Base-by-base conservation (phyloP, 2,329 filamentous ascomycete genomes). In the Phyllosticta ampelicida region DNA sequence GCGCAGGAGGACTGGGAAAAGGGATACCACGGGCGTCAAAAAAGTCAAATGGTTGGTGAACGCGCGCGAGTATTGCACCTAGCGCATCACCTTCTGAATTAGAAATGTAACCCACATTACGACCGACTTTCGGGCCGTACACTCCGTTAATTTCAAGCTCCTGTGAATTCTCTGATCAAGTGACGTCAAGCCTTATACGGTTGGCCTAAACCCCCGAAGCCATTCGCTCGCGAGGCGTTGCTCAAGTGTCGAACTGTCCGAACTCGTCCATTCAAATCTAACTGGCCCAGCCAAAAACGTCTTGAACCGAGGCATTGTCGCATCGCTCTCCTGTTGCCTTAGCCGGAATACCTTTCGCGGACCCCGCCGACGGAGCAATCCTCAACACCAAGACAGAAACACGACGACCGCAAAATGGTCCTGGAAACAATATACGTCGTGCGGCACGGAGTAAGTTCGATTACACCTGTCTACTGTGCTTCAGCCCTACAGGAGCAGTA, bases 381-480 rank as follows among this genome's bases (percentile, higher is more conserved):
- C 36, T 44, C 16, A 44, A 44, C 36, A 44, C 36, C 36, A 44
- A 44, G 36, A 44, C 36, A 44, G n/a, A 44, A 6, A 13, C 13
- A 6, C 36, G 36, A 44, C 36, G n/a, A 9, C 5, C 18, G 49
- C 56, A 54, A 51, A 49, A 73, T 73, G 71, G 68, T 71, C 30
- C 63, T 79, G 60, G 75, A 79, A 65, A 70, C 70, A 11, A 75
- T 79, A 60, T 78, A 79, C 65, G 70, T 79, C 55, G 73, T 77
- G 23, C 68, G 77, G 54, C 77, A 79, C 65, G 77, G 75, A 28
- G 77, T 79, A 75, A 70, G 77, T 77, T 20, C 11, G 48, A 36
- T 11, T 20, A 23, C 29, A 26, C 30, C 19, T 20, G 36, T 36
- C 36, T 44, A 44, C 4, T 44, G n/a, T n/a, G 36, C 36, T 44